Evolutionary conservation across 2,329 filamentous ascomycete species (phyloP), one percentile per base, ranked within the genome.

Genomic region (Emmonsia crescens): DNA sequence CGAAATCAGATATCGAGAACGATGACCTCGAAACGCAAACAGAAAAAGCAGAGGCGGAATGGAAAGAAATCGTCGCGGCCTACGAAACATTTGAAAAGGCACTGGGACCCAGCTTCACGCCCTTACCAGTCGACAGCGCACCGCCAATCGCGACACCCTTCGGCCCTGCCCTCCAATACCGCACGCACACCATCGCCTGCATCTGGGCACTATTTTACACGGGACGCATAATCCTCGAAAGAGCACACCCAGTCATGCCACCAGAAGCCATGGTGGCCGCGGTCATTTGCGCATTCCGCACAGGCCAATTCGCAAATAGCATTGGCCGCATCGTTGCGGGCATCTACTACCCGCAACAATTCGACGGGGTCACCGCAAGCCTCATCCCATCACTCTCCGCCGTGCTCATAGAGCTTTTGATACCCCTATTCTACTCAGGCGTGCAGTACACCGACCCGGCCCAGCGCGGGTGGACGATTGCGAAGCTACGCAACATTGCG

Each of bases 121-220:
- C 90, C 1, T 76, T 97, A 24, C 82, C 84, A 2, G 77, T 85
- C 1, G 90, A 94, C 64, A 84, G 85, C 60, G 79, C 81, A 62
- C 75, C 85, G 59, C 80, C 85, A 56, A 73, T 83, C 64, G 69
- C 77, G 19, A 87, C 91, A 1, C 91, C 93, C 0, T 99, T 96
- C 70, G 93, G 94, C 0, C 83, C 85, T 2, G 88, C 89, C 0
- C 77, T 91, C 6, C 85, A 91, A 65, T 96, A 96, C 71, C 84
- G 89, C 36, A 93, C 89, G 1, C 93, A 91, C 72, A 87, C 88
- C n/a, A 88, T 97, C 65, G 89, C 89, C 2, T 88, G 89, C 40
- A 81, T 96, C 27, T 96, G 91, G 90, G 85, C 89, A 70, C 88
- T 92, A 66, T 92, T 89, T 72, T 89, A 96, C 74, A 89, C 93